Conservation (phyloP, 306 rosid species). For the Vigna hirtella region DNA sequence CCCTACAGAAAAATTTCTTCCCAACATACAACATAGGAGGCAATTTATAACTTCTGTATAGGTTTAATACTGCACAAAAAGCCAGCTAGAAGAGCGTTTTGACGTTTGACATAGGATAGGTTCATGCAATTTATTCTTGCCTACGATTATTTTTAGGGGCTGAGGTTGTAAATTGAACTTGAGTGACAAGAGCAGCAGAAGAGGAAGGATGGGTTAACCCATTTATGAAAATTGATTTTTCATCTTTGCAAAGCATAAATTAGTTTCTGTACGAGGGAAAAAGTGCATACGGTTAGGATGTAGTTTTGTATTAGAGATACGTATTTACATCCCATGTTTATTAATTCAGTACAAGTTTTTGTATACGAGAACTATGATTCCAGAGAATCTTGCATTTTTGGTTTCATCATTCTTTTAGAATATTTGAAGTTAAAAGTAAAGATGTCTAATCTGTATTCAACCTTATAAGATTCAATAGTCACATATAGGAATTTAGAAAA, state of each 20-base stretch:
- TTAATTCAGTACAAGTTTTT: too few relatives aligned
- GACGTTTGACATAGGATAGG: slow-evolving; percentile 22
- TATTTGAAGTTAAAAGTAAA: too few relatives aligned
- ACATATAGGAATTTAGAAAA: too few relatives aligned
- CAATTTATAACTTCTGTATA: slow-evolving; percentile 43
- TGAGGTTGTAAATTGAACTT: slow-evolving; percentile 32
- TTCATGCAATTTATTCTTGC: background rate
- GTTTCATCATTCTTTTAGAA: too few relatives aligned
- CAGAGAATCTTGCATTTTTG: too few relatives aligned
- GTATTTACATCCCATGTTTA: too few relatives aligned
- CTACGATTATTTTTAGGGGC: slow-evolving; percentile 26
- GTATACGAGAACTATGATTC: too few relatives aligned
- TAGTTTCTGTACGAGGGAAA: background rate
- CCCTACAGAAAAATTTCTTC: slow-evolving; percentile 45
- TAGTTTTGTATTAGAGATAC: too few relatives aligned
- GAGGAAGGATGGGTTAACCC: slow-evolving; percentile 15
- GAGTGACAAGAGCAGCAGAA: slow-evolving; percentile 15
- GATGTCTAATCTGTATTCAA: too few relatives aligned
- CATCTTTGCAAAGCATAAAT: slow-evolving; percentile 45
- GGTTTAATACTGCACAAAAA: slow-evolving; percentile 37
- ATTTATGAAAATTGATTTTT: slow-evolving; percentile 23
- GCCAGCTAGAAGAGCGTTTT: slow-evolving; percentile 18
- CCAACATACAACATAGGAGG: slow-evolving; percentile 35
- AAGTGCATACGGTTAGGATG: background rate
- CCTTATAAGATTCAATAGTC: too few relatives aligned